phyloP scores from a whole-genome alignment of 169 alveolate species.

The Perkinsus olseni region DNA sequence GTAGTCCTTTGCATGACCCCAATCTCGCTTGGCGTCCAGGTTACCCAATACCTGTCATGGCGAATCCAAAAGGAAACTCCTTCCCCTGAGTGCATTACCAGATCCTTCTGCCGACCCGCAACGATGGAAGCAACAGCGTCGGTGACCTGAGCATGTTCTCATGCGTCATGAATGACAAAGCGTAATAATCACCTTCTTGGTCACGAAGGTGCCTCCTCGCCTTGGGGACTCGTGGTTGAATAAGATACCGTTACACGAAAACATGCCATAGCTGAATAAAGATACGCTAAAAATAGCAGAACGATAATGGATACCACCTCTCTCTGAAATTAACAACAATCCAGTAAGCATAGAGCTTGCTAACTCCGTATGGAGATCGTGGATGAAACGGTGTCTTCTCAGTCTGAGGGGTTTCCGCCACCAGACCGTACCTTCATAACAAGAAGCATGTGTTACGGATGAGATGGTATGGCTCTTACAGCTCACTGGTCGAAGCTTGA shows the following conservation, averaged over 20 bases:
- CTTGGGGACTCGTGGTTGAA: conserved; percentile 71
- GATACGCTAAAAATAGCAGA: no score
- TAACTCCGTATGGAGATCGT: conserved; percentile 71
- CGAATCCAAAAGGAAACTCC: no score
- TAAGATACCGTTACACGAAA: conserved; percentile 52
- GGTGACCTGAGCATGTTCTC: no score
- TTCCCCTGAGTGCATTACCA: conserved; percentile 13
- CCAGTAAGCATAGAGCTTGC: conserved; percentile 54
- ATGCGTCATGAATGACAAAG: no score
- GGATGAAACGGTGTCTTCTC: conserved; percentile 72
- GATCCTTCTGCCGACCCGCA: conserved; percentile 38
- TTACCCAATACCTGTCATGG: conserved; percentile 35
- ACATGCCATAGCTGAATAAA: conserved; percentile 40
- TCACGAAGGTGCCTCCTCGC: conserved; percentile 57
- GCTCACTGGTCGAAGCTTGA: conserved; percentile 63
- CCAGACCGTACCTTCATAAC: conserved; percentile 27
- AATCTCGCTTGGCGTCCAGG: conserved; percentile 57
- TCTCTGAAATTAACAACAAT: conserved; percentile 48
- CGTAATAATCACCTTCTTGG: conserved; percentile 52
- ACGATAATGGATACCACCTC: not conserved
- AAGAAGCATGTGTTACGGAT: no score
- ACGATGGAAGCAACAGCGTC: no score
- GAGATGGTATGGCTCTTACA: conserved; percentile 13
- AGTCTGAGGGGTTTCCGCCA: conserved; percentile 19
- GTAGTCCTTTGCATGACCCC: conserved; percentile 69